Percentiles rank a stretch among this genome's conserved stretches.
Conservation (phyloP, 2,329 filamentous ascomycete species). For the Ophiostoma australiae region DNA sequence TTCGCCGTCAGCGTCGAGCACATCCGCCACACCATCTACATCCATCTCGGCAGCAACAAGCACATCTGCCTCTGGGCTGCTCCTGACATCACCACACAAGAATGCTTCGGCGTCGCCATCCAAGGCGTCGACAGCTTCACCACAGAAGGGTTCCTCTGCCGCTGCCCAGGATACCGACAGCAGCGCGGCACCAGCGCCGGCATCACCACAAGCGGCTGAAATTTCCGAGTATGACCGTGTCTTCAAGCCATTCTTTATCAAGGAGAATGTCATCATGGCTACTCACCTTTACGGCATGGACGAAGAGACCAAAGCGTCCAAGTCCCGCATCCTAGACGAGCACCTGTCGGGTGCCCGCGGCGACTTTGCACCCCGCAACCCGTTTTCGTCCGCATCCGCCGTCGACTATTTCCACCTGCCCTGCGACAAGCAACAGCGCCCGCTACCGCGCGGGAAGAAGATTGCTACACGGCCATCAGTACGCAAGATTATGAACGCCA, state of each 20-base stretch:
- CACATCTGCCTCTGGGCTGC: not conserved
- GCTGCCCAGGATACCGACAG: slow-evolving; percentile 7
- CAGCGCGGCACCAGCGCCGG: not conserved
- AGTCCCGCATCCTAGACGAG: slow-evolving; percentile 49
- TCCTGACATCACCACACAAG: slow-evolving; percentile 7
- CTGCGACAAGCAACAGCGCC: slow-evolving; percentile 27
- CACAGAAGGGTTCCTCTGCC: slow-evolving; percentile 29
- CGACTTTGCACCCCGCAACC: slow-evolving; percentile 36
- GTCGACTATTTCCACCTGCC: slow-evolving; percentile 45
- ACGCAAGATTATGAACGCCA: slow-evolving; percentile 52
- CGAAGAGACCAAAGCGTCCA: slow-evolving; percentile 48
- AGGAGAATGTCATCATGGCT: slow-evolving; percentile 68
- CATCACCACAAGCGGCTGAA: slow-evolving; percentile 24
- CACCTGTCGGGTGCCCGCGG: slow-evolving; percentile 46
- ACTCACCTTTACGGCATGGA: slow-evolving; percentile 55
- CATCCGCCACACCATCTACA: slow-evolving; percentile 24
- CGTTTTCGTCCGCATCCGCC: slow-evolving; percentile 39
- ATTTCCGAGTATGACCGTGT: slow-evolving; percentile 58
- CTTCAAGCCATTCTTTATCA: slow-evolving; percentile 79
- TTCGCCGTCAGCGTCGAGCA: not conserved
- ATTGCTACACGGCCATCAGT: slow-evolving; percentile 43
- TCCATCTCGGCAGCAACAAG: slow-evolving; percentile 9
- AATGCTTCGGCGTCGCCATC: not conserved
- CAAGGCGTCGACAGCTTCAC: slow-evolving; percentile 27
- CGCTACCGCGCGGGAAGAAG: slow-evolving; percentile 25